Base-by-base conservation (phyloP, 495 filamentous ascomycete genomes). In the Durotheca rogersii region DNA sequence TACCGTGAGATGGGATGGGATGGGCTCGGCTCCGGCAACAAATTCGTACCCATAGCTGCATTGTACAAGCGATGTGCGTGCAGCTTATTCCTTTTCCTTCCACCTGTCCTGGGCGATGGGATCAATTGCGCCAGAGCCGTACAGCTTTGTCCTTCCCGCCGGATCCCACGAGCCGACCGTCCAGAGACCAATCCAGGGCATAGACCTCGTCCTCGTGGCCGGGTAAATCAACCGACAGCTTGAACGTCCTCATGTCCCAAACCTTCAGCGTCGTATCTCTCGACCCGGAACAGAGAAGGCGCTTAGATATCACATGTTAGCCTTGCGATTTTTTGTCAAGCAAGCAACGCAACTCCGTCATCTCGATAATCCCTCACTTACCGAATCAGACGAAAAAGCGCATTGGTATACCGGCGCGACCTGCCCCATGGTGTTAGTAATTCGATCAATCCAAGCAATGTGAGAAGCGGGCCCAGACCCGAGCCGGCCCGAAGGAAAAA, bases 241-340 rank as follows among this genome's bases (percentile, higher is more conserved):
- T 96, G 9, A 87, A 88, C 0, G 81, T 90, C 36, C 85, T 76
- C 40, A 93, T 83, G 65, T 94, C 88, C 90, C 92, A 96, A 3
- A 92, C 84, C 67, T 98, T 98, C 21, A 97, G 67, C 1, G 94
- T 99, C 5, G 88, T 94, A 61, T 99, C 94, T 69, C 94, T 95
- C 58, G 83, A 88, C 3, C 78, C 84, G 19, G 87, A 95, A 1
- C 94, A 90, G 6, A 96, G 72, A 17, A 95, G 72, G 10, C 90
- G 74, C 52, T 56, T 20, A 27, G 16, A 49, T 27, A 60, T 64
- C 52, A 53, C 48, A 48, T 53, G 52, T 51, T 17, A 51, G 41
- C n/a, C n/a, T n/a, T n/a, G n/a, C n/a, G 17, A 21, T 27, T 27
- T 27, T 27, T 27, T 27, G 9, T 9, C 23, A 27, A 27, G 9